Evolutionary conservation across 2,329 filamentous ascomycete species (phyloP).

Genomic region (Nemania bipapillata): DNA sequence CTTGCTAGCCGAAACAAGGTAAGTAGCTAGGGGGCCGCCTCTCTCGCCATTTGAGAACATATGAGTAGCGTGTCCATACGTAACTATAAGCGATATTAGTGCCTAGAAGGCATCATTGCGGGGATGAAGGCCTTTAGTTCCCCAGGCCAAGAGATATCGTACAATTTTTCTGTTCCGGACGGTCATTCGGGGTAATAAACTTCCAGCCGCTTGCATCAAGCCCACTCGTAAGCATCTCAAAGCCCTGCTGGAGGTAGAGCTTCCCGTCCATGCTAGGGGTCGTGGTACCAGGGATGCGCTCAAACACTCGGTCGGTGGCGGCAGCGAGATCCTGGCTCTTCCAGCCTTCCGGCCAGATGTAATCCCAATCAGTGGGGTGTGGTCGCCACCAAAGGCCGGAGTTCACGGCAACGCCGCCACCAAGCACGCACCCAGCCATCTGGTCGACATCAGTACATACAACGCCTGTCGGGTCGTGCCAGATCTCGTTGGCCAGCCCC

Average conservation of each 20-base stretch:
- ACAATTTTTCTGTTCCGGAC: constrained; percentile 71
- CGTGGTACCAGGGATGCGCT: constrained; percentile 74
- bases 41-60: constrained; percentile 74
- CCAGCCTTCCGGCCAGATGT: constrained; percentile 78
- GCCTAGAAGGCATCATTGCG: neutral
- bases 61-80: constrained; percentile 71
- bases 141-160: constrained; percentile 50
- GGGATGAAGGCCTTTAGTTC: neutral
- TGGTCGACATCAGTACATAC: constrained; percentile 75
- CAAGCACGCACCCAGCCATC: constrained; percentile 78
- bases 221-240: constrained; percentile 69
- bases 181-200: constrained; percentile 67
- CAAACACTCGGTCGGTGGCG: constrained; percentile 70
- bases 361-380: constrained; percentile 73
- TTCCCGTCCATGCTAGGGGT: constrained; percentile 72
- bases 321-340: constrained; percentile 69
- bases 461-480: constrained; percentile 70
- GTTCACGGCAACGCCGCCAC: constrained; percentile 74
- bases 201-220: constrained; percentile 73
- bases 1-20: constrained; percentile 69
- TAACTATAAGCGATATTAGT: constrained; percentile 44
- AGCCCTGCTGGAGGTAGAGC: constrained; percentile 73
- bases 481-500: constrained; percentile 77
- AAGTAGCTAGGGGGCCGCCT: constrained; percentile 75
- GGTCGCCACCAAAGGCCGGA: constrained; percentile 74